Evolutionary conservation across 768 basidiomycete genomes (phyloP).

Genomic region (Solioccasus polychromus): DNA sequence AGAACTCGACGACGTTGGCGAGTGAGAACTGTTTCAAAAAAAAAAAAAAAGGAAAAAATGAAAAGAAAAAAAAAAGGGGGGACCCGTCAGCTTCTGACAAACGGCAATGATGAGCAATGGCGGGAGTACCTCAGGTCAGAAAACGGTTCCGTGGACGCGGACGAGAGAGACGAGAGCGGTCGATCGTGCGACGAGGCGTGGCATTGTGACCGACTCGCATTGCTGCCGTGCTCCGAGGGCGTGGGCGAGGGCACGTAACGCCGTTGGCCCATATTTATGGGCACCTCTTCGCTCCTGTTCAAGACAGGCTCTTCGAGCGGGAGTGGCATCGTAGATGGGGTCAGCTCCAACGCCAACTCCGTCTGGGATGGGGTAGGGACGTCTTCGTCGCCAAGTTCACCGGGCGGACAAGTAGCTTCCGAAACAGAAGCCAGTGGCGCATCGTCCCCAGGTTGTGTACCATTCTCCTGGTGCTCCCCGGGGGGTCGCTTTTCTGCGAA

Average conservation of each 20-base stretch:
- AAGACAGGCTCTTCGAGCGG: no score
- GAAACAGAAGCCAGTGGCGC: background rate
- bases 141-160: slow-evolving; percentile 8
- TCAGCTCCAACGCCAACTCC: no score
- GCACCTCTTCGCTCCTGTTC: background rate
- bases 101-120: no score
- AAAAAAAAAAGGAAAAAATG: no score
- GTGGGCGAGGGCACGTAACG: slow-evolving; percentile 21
- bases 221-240: slow-evolving; percentile 29
- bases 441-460: no score
- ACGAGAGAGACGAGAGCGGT: slow-evolving; percentile 12
- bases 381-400: slow-evolving; percentile 1
- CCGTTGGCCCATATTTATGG: background rate
- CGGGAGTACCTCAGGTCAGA: slow-evolving; percentile 16
- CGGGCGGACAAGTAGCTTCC: background rate
- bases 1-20: slow-evolving; percentile 13
- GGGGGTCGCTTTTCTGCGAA: background rate
- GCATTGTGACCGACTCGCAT: background rate
- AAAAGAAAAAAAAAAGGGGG: no score
- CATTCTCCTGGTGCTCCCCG: background rate
- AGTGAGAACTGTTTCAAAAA: no score
- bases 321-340: no score
- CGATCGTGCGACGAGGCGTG: slow-evolving; percentile 6
- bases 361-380: no score
- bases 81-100: no score